phyloP scores from a whole-genome alignment of 371 early-diverging fungal genomes.

The Nematocida ironsii region DNA sequence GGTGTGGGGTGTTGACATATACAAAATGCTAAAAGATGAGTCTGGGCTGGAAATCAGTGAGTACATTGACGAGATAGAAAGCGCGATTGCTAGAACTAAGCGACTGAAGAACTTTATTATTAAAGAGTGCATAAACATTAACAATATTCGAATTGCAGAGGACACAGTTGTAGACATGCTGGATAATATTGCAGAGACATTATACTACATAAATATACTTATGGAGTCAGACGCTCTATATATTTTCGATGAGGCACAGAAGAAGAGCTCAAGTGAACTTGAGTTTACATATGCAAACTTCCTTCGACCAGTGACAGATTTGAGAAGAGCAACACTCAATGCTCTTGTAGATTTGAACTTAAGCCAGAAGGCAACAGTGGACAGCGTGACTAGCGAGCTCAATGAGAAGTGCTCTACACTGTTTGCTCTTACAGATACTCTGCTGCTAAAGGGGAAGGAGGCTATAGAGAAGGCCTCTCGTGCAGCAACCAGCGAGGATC shows the following conservation, averaged over 20 bases:
- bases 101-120: constrained; percentile 37
- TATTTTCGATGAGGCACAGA: constrained; percentile 18
- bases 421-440: constrained; percentile 51
- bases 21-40: constrained; percentile 1
- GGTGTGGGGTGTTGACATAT: constrained; percentile 28
- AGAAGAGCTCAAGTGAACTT: neutral
- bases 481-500: constrained; percentile 28
- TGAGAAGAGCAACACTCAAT: constrained; percentile 26
- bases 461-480: constrained; percentile 29
- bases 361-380: constrained; percentile 46
- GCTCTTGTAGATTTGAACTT: constrained; percentile 48
- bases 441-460: constrained; percentile 48
- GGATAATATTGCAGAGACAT: constrained; percentile 16
- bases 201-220: constrained; percentile 33
- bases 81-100: neutral
- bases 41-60: neutral
- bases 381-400: constrained; percentile 16
- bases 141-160: neutral
- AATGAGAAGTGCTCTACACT: constrained; percentile 54
- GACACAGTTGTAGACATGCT: constrained; percentile 31
- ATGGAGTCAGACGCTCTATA: constrained; percentile 32
- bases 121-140: neutral
- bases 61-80: constrained; percentile 34
- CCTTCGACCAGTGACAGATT: constrained; percentile 13
- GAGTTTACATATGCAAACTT: constrained; percentile 1